Percentiles rank a stretch among this genome's conserved stretches.
Evolutionary conservation across 768 basidiomycete genomes (phyloP).

Genomic region (Mycena haematopus): DNA sequence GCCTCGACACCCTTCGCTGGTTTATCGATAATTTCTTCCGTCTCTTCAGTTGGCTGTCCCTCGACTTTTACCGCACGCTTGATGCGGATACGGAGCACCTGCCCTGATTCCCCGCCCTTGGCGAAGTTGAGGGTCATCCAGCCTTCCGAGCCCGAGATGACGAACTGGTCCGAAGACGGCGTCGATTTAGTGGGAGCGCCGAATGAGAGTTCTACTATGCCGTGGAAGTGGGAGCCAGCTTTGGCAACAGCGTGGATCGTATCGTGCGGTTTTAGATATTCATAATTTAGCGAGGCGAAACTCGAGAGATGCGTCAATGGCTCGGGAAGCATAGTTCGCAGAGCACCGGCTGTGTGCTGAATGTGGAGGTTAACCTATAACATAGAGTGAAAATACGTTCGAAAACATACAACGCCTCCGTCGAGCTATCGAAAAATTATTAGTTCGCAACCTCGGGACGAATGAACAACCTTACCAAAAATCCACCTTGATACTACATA

Average conservation of each 20-base stretch:
- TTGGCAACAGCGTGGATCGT: slow-evolving; percentile 68
- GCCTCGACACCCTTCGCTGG: slow-evolving; percentile 57
- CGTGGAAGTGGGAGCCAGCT: slow-evolving; percentile 58
- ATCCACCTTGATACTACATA: slow-evolving; percentile 77
- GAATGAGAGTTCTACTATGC: slow-evolving; percentile 67
- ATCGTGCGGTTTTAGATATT: slow-evolving; percentile 79
- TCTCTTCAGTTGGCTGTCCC: slow-evolving; percentile 50
- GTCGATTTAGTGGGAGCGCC: slow-evolving; percentile 57
- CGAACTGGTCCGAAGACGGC: slow-evolving; percentile 46
- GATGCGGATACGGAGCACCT: slow-evolving; percentile 46
- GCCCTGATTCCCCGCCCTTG: slow-evolving; percentile 32
- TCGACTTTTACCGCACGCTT: slow-evolving; percentile 44
- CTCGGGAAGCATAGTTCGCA: slow-evolving; percentile 64
- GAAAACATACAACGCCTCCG: slow-evolving; percentile 70
- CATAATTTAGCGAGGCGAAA: slow-evolving; percentile 70
- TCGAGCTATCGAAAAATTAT: slow-evolving; percentile 58
- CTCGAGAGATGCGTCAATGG: slow-evolving; percentile 63
- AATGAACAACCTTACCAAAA: slow-evolving; percentile 60
- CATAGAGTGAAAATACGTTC: background rate
- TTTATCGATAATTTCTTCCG: slow-evolving; percentile 58
- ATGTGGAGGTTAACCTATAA: slow-evolving; percentile 2
- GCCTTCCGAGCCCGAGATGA: slow-evolving; percentile 69
- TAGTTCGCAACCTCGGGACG: slow-evolving; percentile 4
- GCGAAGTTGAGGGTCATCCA: slow-evolving; percentile 56
- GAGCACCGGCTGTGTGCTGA: slow-evolving; percentile 71